Evolutionary conservation across 768 basidiomycete genomes (phyloP).

Genomic region (Rhizopogon sp.): DNA sequence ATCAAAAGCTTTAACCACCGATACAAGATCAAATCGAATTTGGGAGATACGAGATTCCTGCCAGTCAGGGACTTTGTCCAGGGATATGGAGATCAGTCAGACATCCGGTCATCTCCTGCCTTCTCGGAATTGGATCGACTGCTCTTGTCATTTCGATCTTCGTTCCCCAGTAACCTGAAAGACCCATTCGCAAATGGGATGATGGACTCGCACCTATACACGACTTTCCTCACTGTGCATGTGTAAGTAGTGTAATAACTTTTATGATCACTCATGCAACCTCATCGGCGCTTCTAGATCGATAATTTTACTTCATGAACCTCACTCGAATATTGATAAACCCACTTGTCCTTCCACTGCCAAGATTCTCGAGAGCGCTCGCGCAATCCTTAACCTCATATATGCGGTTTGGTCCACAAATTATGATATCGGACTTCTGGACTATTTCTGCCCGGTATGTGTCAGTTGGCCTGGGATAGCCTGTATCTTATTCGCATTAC

Average conservation of each 20-base stretch:
- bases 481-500: not conserved
- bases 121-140: constrained; percentile 61
- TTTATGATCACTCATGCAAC: constrained; percentile 17
- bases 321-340: constrained; percentile 57
- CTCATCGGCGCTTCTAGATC: constrained; percentile 38
- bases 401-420: constrained; percentile 66
- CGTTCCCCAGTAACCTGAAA: constrained; percentile 51
- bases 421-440: constrained; percentile 65
- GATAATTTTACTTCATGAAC: constrained; percentile 69
- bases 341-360: constrained; percentile 64
- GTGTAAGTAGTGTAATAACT: constrained; percentile 20
- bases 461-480: not conserved
- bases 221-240: constrained; percentile 25
- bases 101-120: constrained; percentile 55
- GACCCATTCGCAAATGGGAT: constrained; percentile 49
- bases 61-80: constrained; percentile 26
- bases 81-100: constrained; percentile 38
- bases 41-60: constrained; percentile 49
- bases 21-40: constrained; percentile 55
- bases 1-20: constrained; percentile 65
- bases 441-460: constrained; percentile 64
- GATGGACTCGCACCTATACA: constrained; percentile 57
- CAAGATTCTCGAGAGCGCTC: constrained; percentile 62
- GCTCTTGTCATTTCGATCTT: constrained; percentile 51
- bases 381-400: constrained; percentile 62